Conservation (phyloP, 2,329 filamentous ascomycete species). For the Neofusicoccum kwambonambiense region DNA sequence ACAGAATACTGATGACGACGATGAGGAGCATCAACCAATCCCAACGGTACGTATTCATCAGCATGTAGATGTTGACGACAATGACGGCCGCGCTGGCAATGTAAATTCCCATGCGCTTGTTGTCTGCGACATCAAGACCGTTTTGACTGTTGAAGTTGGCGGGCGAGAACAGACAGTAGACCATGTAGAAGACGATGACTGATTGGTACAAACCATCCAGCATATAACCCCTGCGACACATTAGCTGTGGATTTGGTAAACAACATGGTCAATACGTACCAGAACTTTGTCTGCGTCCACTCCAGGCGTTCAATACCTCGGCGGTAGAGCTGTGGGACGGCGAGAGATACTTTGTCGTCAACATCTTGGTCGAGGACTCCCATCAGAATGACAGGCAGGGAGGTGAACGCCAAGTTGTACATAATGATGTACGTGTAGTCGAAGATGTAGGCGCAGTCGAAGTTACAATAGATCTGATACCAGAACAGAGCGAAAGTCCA, state of each 20-base stretch:
- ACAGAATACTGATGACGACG: constrained; percentile 74
- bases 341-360: constrained; percentile 86
- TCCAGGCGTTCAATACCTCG: constrained; percentile 93
- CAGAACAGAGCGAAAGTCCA: constrained; percentile 97
- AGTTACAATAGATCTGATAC: constrained; percentile 94
- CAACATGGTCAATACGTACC: constrained; percentile 60
- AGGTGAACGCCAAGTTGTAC: constrained; percentile 96
- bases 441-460: constrained; percentile 94
- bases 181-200: constrained; percentile 87
- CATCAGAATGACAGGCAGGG: constrained; percentile 90
- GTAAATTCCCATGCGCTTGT: constrained; percentile 81
- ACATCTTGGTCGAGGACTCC: constrained; percentile 97
- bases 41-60: constrained; percentile 97
- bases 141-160: constrained; percentile 69
- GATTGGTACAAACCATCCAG: constrained; percentile 92
- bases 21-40: constrained; percentile 93
- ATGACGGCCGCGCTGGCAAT: constrained; percentile 81
- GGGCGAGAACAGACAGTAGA: constrained; percentile 73
- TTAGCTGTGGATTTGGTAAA: constrained; percentile 21
- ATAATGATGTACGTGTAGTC: constrained; percentile 97
- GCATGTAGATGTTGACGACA: constrained; percentile 88
- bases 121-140: constrained; percentile 75
- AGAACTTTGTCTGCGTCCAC: constrained; percentile 96
- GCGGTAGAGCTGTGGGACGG: constrained; percentile 92
- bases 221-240: constrained; percentile 69